Percentiles rank a stretch among this genome's conserved stretches.
Evolutionary conservation across 202 grass and related monocot species (phyloP).

Genomic region (Panicum hallii): DNA sequence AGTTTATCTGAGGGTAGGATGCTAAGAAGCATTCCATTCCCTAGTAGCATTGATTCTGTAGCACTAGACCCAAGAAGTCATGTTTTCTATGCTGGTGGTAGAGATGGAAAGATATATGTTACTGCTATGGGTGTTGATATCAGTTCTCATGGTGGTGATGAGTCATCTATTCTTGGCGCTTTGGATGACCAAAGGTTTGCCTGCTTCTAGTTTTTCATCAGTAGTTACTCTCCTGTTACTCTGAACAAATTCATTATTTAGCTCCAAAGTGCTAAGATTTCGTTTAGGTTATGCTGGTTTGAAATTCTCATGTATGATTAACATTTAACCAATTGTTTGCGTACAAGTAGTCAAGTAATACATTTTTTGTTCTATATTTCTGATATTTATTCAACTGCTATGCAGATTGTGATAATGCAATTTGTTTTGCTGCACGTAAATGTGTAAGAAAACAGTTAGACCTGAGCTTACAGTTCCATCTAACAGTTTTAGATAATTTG

Average conservation of each 20-base stretch:
- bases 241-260: conserved; percentile 10
- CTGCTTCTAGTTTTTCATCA: conserved; percentile 25
- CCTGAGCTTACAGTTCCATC: background rate
- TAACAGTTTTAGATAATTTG: background rate
- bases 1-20: conserved; percentile 76
- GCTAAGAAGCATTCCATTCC: conserved; percentile 76
- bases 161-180: conserved; percentile 58
- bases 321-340: background rate
- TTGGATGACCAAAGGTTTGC: conserved; percentile 68
- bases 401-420: background rate
- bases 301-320: background rate
- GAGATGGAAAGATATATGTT: conserved; percentile 97
- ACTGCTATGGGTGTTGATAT: conserved; percentile 74
- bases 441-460: background rate
- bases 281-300: background rate
- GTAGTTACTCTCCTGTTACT: conserved; percentile 18
- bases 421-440: background rate
- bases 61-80: conserved; percentile 74
- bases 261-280: conserved; percentile 14
- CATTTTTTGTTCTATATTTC: background rate
- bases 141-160: conserved; percentile 48
- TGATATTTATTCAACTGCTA: background rate
- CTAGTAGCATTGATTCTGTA: conserved; percentile 65
- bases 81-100: conserved; percentile 88
- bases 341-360: background rate